Percentiles rank a stretch among this genome's conserved stretches.
These are phyloP conservation scores for Arachis hypogaea DNA, from an alignment of 306 rosid genomes.

Conservation along the genomic window DNA sequence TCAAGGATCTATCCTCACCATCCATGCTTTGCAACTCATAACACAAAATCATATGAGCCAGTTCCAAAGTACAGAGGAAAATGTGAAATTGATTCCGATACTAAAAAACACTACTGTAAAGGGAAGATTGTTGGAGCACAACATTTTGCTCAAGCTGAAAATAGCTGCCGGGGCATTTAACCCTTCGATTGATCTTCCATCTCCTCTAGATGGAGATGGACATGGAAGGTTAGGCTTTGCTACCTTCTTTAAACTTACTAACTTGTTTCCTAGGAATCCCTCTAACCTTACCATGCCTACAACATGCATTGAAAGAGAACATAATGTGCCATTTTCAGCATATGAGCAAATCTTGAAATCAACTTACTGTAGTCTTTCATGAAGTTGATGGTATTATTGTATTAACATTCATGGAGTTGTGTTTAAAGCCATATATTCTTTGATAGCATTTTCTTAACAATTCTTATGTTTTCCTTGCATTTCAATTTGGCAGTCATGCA, in stretches of 20 bases:
- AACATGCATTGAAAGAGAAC: constrained; percentile 26
- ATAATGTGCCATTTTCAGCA: constrained; percentile 25
- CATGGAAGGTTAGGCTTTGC: constrained; percentile 84
- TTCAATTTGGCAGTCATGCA: constrained; percentile 70
- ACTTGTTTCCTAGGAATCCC: constrained; percentile 18
- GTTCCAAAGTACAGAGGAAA: constrained; percentile 85
- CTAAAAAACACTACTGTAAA: constrained; percentile 82
- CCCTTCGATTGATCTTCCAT: constrained; percentile 87
- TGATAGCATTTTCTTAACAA: constrained; percentile 2
- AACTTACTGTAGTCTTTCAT: constrained; percentile 13
- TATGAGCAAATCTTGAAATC: constrained; percentile 7
- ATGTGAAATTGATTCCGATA: constrained; percentile 88
- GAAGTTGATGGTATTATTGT: constrained; percentile 14
- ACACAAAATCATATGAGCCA: constrained; percentile 81
- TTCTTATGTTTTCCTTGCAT: constrained; percentile 37
- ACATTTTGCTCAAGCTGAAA: constrained; percentile 94
- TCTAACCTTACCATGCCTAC: not conserved
- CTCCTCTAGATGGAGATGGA: constrained; percentile 98
- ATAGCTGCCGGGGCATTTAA: constrained; percentile 93
- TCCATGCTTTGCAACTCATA: constrained; percentile 80
- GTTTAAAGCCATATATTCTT: constrained; percentile 27
- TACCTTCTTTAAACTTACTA: constrained; percentile 21
- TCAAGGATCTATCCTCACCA: constrained; percentile 92
- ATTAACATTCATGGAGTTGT: not conserved
- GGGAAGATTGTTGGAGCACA: constrained; percentile 99